Percentiles rank a stretch among this genome's conserved stretches.
These are phyloP conservation scores for Aspergillus egyptiacus DNA, from an alignment of 495 filamentous ascomycete genomes.

Conservation along the genomic window DNA sequence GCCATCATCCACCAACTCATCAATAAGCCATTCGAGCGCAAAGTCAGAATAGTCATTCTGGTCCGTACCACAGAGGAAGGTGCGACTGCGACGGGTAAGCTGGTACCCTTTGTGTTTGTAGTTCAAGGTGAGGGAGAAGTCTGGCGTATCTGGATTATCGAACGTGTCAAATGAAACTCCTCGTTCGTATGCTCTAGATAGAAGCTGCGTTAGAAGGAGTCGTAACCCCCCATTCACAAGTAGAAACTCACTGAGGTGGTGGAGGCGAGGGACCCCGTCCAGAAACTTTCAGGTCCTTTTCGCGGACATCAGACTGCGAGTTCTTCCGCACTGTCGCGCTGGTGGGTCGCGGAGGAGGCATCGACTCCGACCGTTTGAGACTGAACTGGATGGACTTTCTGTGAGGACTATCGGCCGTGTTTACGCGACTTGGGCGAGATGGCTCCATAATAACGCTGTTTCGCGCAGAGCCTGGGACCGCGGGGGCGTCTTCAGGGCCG, in stretches of 20 bases:
- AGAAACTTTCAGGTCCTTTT: slow-evolving; percentile 24
- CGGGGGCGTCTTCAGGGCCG: slow-evolving; percentile 43
- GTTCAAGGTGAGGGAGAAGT: slow-evolving; percentile 79
- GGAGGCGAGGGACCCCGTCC: slow-evolving; percentile 33
- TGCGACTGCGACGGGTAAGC: slow-evolving; percentile 74
- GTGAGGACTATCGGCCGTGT: slow-evolving; percentile 25
- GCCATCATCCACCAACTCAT: slow-evolving; percentile 92
- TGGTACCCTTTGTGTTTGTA: slow-evolving; percentile 87
- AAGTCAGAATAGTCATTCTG: slow-evolving; percentile 94
- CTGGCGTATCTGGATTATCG: slow-evolving; percentile 71
- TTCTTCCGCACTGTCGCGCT: slow-evolving; percentile 27
- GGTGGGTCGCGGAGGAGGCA: slow-evolving; percentile 25
- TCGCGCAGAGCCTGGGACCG: slow-evolving; percentile 33
- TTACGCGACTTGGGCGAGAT: slow-evolving; percentile 17
- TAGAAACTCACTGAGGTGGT: slow-evolving; percentile 31
- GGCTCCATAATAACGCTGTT: slow-evolving; percentile 17
- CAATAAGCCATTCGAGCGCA: slow-evolving; percentile 88
- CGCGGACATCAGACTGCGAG: slow-evolving; percentile 21
- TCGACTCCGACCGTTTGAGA: slow-evolving; percentile 26
- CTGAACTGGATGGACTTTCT: slow-evolving; percentile 43
- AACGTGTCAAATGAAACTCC: slow-evolving; percentile 93
- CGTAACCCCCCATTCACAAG: too few relatives aligned
- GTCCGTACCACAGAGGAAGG: slow-evolving; percentile 90
- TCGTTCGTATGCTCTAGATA: slow-evolving; percentile 40
- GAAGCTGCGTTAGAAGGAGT: slow-evolving; percentile 1